Evolutionary conservation across 192 early-diverging fungal genomes (phyloP).

Genomic region (Entomortierella lignicola): DNA sequence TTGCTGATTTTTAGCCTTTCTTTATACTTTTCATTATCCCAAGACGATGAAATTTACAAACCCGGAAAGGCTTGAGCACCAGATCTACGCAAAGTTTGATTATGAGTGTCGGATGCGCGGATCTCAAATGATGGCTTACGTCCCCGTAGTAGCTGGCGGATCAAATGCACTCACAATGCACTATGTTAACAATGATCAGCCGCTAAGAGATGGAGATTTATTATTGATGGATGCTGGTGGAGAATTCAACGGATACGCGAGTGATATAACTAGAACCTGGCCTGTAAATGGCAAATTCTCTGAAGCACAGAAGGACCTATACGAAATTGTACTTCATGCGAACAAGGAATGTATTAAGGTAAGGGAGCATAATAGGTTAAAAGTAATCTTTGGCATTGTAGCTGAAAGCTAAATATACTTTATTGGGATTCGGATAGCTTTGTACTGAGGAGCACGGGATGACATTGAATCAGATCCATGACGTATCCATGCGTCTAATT

Average conservation of each 20-base stretch:
- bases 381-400: too few relatives aligned
- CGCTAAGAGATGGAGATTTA: slow-evolving; percentile 79
- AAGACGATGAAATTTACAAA: slow-evolving; percentile 80
- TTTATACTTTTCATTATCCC: slow-evolving; percentile 5
- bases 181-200: slow-evolving; percentile 90
- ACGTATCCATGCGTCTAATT: slow-evolving; percentile 74
- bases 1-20: too few relatives aligned
- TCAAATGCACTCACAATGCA: slow-evolving; percentile 93
- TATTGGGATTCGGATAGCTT: slow-evolving; percentile 56
- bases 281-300: slow-evolving; percentile 91
- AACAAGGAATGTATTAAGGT: slow-evolving; percentile 89
- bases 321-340: slow-evolving; percentile 84
- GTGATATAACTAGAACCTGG: slow-evolving; percentile 95
- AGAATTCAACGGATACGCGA: slow-evolving; percentile 90
- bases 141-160: slow-evolving; percentile 96
- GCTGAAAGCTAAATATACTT: too few relatives aligned
- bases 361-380: slow-evolving; percentile 18
- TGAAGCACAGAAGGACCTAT: slow-evolving; percentile 81
- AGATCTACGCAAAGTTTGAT: slow-evolving; percentile 82
- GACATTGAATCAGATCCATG: slow-evolving; percentile 88
- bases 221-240: slow-evolving; percentile 93
- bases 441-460: slow-evolving; percentile 64
- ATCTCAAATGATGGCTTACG: slow-evolving; percentile 83
- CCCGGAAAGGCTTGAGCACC: slow-evolving; percentile 77
- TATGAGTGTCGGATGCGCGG: slow-evolving; percentile 73